Evolutionary conservation across 2,329 filamentous ascomycete genomes (phyloP), one percentile per base, ranked within the genome.

Genomic region (Daldinia sp.): DNA sequence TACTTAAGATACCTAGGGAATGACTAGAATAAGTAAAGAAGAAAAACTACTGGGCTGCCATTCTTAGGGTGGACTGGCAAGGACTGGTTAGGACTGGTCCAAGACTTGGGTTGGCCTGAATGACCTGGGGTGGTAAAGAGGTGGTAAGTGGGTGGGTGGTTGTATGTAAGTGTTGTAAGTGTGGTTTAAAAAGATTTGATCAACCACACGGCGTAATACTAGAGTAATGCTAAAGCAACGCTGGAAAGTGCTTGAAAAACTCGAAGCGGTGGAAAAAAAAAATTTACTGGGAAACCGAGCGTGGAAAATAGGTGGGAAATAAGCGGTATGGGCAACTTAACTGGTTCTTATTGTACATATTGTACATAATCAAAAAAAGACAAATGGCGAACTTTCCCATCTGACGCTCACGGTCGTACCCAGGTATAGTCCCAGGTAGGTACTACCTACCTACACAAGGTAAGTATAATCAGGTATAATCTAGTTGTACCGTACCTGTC

Each of bases 291-390:
- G 50, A 52, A 63, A 21, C 8, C 11, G 11, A 21, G n/a, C 17
- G 1, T 50, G 13, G 34, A 37, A 37, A 4, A 7, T 13, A 19
- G n/a, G n/a, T n/a, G n/a, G n/a, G 29, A 53, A 53, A 65, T 41
- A 61, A 49, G 62, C 65, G 65, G 62, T 67, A 67, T 67, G 65
- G 13, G 45, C 43, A 54, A 52, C 51, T 57, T 54, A 43, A 64
- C 64, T 66, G 62, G 59, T 51, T 27, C 48, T 23, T 43, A 57
- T 29, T 49, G 47, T 34, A 51, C 30, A 29, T 57, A 61, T 34
- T 39, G 30, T 56, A 53, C 30, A 53, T 53, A 48, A 56, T 56
- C 10, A 51, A 45, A 50, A 35, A 48, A 49, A 60, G 50, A 35
- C 47, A 55, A 60, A 60, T 61, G 47, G 52, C 58, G 47, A n/a